Evolutionary conservation across 2,329 filamentous ascomycete species (phyloP), one percentile per base, ranked within the genome.

Genomic region (Grosmannia serpens): DNA sequence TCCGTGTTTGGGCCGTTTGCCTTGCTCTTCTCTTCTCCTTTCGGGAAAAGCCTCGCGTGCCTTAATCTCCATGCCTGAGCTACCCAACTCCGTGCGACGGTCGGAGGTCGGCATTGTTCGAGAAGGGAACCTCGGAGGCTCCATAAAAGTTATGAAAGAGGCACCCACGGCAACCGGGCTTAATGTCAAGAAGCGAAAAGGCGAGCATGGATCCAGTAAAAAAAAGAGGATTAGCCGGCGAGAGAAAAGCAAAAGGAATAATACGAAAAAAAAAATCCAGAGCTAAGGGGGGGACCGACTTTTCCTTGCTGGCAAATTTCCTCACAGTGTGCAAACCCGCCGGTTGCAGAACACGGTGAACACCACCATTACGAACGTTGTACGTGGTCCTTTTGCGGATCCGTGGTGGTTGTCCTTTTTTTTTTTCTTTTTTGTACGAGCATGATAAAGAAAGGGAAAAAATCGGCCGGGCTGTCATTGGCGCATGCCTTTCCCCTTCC

Each of bases 41-140:
- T 55, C 52, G 33, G 53, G 53, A 46, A 55, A 55, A 47, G 53
- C 38, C 52, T 55, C 53, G 53, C 27, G 53, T 55, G 53, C 53
- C 53, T 55, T 55, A 46, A 55, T 55, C 53, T 55, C 53, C 53
- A 44, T 31, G 33, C 5, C 27, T 33, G 11, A 38, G 52, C 29
- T 51, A 51, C 27, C 27, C 50, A 46, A n/a, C 54, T 55, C 54
- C 54, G 54, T 49, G 29, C 54, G 17, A 35, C 27, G 44, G 54
- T 55, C 53, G 53, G 53, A 55, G 47, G 38, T 55, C 53, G 53
- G 54, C 29, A 56, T 38, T 33, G 41, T 44, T 15, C 41, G 20
- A 11, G 20, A 41, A 17, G 13, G 22, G 8, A 24, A 35, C 11
- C 20, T 15, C 51, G 31, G 29, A 8, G 29, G 31, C 31, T 11